phyloP scores from a whole-genome alignment of 2,329 filamentous ascomycete species.

The Aspergillus candidus region DNA sequence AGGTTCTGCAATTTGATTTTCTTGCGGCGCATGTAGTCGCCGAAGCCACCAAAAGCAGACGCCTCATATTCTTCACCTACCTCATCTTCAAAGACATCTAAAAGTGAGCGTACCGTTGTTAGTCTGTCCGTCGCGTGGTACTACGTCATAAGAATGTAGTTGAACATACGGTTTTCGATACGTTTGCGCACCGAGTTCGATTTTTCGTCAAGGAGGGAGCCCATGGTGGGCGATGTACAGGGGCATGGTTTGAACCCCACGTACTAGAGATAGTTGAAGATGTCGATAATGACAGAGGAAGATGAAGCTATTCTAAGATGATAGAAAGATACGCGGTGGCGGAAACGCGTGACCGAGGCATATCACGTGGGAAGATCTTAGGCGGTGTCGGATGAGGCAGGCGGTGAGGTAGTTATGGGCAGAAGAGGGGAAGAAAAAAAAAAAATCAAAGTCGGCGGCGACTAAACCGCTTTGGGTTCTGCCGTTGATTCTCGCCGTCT shows the following conservation, averaged over 20 bases:
- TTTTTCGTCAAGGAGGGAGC: conserved; percentile 56
- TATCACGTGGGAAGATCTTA: conserved; percentile 5
- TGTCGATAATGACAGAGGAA: background rate
- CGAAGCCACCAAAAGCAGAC: conserved; percentile 82
- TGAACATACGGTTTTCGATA: conserved; percentile 51
- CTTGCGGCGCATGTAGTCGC: conserved; percentile 89
- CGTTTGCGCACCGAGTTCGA: conserved; percentile 56
- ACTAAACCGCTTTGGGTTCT: conserved; percentile 8
- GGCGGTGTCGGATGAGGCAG: conserved; percentile 1
- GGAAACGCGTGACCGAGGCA: conserved; percentile 7
- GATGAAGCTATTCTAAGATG: background rate
- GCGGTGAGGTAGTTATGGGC: conserved; percentile 4
- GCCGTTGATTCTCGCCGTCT: conserved; percentile 5
- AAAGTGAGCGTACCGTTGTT: conserved; percentile 4
- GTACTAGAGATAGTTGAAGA: background rate
- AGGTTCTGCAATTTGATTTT: conserved; percentile 96
- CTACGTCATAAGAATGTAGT: background rate
- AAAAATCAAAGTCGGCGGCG: conserved; percentile 4
- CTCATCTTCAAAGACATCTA: conserved; percentile 70
- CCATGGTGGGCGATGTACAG: conserved; percentile 43
- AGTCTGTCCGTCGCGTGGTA: conserved; percentile 1
- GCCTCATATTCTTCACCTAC: conserved; percentile 84
- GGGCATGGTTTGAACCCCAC: conserved; percentile 14
- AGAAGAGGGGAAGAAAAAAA: conserved; percentile 17
- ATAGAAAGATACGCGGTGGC: background rate